These are phyloP conservation scores for Desmodesmus armatus DNA, from an alignment of 139 green algal species.

Conservation along the genomic window DNA sequence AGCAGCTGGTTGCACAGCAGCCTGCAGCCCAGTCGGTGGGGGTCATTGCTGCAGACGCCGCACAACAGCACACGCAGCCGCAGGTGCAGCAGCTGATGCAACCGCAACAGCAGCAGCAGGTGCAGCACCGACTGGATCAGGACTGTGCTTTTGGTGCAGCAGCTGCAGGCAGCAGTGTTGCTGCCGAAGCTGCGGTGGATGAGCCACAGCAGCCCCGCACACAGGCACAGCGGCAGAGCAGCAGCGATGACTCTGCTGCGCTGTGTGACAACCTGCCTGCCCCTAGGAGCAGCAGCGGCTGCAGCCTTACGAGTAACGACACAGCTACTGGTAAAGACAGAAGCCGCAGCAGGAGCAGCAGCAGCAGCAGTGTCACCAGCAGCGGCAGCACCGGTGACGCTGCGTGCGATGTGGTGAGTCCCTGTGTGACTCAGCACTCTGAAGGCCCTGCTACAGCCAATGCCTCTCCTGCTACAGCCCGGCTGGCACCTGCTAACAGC, in stretches of 20 bases:
- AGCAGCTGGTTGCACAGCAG: not conserved
- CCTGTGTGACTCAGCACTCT: not conserved
- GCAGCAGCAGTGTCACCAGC: not conserved
- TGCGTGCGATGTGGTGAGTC: not conserved
- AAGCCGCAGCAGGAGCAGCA: not conserved
- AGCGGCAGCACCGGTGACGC: not conserved
- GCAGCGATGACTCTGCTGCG: not conserved
- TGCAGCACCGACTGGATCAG: not conserved
- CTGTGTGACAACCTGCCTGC: not conserved
- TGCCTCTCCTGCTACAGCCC: no score
- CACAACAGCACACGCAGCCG: no score
- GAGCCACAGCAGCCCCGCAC: no score
- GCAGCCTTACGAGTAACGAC: not conserved
- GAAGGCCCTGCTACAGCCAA: no score
- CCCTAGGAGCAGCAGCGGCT: not conserved
- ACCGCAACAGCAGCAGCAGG: not conserved
- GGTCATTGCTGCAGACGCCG: not conserved
- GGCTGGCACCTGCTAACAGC: no score
- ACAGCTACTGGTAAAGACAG: not conserved
- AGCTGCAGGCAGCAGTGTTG: not conserved
- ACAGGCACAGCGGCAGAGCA: no score
- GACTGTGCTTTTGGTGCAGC: not conserved
- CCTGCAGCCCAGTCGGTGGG: not conserved
- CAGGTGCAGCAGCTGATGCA: conserved; percentile 29
- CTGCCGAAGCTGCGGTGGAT: no score